Percentiles rank a stretch among this genome's conserved stretches.
These are phyloP conservation scores for Rhizopogon salebrosus DNA, from an alignment of 768 basidiomycete species.

Conservation along the genomic window DNA sequence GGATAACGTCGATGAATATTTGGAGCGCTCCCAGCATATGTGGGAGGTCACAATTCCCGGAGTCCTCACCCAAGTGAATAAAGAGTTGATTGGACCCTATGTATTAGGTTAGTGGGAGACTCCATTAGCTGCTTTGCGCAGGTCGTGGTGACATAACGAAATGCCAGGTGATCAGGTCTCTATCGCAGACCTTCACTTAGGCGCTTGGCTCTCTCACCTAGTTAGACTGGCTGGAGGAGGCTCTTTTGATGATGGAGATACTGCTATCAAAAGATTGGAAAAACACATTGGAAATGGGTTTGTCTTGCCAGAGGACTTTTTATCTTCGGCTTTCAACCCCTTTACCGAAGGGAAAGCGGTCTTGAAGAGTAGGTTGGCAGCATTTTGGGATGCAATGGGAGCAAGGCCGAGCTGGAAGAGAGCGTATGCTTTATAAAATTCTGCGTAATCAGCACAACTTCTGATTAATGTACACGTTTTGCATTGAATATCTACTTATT, in stretches of 20 bases:
- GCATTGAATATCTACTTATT: no score
- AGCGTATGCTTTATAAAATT: constrained; percentile 35
- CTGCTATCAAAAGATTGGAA: constrained; percentile 48
- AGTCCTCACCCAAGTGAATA: constrained; percentile 43
- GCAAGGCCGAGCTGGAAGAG: constrained; percentile 68
- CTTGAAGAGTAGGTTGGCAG: constrained; percentile 49
- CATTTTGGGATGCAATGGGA: constrained; percentile 69
- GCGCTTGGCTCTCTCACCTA: constrained; percentile 66
- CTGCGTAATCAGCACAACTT: neutral
- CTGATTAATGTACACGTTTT: neutral
- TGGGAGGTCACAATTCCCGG: constrained; percentile 50
- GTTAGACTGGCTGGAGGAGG: constrained; percentile 53
- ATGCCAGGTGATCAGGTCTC: constrained; percentile 74
- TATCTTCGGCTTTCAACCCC: constrained; percentile 8
- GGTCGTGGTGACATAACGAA: neutral
- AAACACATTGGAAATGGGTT: constrained; percentile 43
- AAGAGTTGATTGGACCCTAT: constrained; percentile 60
- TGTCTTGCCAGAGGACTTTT: constrained; percentile 38
- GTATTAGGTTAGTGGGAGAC: constrained; percentile 45
- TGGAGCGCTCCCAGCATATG: constrained; percentile 39
- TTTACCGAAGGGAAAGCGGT: constrained; percentile 20
- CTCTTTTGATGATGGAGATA: constrained; percentile 44
- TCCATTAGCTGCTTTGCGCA: neutral
- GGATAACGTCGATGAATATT: constrained; percentile 44
- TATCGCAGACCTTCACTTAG: constrained; percentile 75